Percentiles rank a stretch among this genome's conserved stretches.
Evolutionary conservation across 345 rosid species (phyloP).

Genomic region (Eucalyptus urophylla): DNA sequence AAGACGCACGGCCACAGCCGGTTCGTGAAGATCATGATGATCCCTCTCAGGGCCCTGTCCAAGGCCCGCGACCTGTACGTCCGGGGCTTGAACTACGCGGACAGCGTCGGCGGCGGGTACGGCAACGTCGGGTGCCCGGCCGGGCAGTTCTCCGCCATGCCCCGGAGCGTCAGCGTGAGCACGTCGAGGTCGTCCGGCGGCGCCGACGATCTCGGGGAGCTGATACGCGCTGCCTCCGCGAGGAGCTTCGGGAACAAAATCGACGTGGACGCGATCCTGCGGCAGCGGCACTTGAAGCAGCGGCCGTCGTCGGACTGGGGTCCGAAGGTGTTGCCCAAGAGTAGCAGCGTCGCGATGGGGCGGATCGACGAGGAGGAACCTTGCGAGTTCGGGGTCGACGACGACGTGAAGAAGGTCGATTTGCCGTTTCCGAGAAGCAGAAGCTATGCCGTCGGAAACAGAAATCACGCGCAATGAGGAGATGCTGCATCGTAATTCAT

Average conservation of each 20-base stretch:
- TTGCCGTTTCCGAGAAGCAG: conserved; percentile 21
- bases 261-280: background rate
- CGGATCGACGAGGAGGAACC: conserved; percentile 66
- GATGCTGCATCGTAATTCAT: background rate
- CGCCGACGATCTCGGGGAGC: conserved; percentile 23
- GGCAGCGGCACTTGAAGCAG: background rate
- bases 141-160: conserved; percentile 19
- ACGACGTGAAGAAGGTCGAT: background rate
- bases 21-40: background rate
- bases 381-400: conserved; percentile 28
- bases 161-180: conserved; percentile 31
- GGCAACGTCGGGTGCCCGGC: conserved; percentile 21
- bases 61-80: conserved; percentile 48
- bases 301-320: background rate
- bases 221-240: conserved; percentile 28
- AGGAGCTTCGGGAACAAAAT: conserved; percentile 7
- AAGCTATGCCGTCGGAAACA: conserved; percentile 12
- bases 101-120: background rate
- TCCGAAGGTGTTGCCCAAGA: conserved; percentile 14
- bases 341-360: conserved; percentile 31
- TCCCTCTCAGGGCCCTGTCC: conserved; percentile 21
- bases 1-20: background rate
- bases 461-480: background rate
- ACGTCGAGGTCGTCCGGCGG: conserved; percentile 10
- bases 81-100: conserved; percentile 39